A percentile compares a stretch with the other conserved stretches of the same genome.
These are phyloP conservation scores for Crepidotus variabilis DNA, from an alignment of 768 basidiomycete species.

Conservation along the genomic window DNA sequence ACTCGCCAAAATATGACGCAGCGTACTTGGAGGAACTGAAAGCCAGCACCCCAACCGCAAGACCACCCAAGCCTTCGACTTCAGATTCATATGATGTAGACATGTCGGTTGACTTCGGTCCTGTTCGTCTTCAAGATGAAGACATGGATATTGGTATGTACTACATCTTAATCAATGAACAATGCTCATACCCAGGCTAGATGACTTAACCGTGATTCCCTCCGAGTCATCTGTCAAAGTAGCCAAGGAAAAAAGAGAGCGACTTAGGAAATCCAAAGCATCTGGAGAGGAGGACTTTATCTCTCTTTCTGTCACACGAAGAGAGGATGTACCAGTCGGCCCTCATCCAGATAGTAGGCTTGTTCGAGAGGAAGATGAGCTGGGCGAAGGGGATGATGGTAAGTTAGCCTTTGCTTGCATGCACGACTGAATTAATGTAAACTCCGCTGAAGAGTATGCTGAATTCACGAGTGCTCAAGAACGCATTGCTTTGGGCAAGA, in stretches of 20 bases:
- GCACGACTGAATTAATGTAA: background rate
- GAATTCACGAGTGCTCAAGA: conserved; percentile 88
- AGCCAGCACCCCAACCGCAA: conserved; percentile 64
- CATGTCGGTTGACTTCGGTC: conserved; percentile 42
- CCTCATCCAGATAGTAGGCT: conserved; percentile 85
- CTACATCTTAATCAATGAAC: background rate
- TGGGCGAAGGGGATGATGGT: conserved; percentile 90
- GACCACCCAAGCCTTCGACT: conserved; percentile 33
- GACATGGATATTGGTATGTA: conserved; percentile 25
- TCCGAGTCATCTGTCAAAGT: conserved; percentile 67
- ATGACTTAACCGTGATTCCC: conserved; percentile 44
- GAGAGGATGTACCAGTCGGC: conserved; percentile 51
- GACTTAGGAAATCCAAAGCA: conserved; percentile 47
- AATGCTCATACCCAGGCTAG: conserved; percentile 14
- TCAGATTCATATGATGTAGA: conserved; percentile 48
- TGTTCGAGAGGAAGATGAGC: conserved; percentile 81
- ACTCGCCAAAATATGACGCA: conserved; percentile 64
- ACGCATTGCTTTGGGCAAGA: conserved; percentile 81
- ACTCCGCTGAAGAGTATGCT: conserved; percentile 59
- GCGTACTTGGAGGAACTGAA: conserved; percentile 76
- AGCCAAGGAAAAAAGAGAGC: conserved; percentile 75
- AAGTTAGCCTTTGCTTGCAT: conserved; percentile 15
- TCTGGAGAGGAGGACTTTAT: conserved; percentile 69
- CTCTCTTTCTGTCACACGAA: conserved; percentile 65
- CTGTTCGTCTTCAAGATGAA: conserved; percentile 29